Percentiles rank a stretch among this genome's conserved stretches.
Evolutionary conservation across 106 monocot species (phyloP).

Genomic region (Alisma plantagoaquatica): DNA sequence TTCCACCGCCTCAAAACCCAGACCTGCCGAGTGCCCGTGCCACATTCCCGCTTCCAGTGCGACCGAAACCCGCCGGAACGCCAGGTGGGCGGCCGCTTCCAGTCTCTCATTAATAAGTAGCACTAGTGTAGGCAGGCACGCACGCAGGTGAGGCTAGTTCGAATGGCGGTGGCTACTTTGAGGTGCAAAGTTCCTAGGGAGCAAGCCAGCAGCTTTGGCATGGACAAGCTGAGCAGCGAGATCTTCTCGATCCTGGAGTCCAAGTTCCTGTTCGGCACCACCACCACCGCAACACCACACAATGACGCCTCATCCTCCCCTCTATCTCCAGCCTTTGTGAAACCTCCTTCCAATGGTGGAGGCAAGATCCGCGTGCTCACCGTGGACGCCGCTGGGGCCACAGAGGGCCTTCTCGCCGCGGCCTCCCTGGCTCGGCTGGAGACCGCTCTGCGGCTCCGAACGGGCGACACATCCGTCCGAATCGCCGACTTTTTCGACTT

Average conservation of each 20-base stretch:
- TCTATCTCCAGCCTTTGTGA: neutral
- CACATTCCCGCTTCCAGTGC: too few species aligned
- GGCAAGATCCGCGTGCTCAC: conserved; percentile 68
- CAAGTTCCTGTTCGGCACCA: conserved; percentile 17
- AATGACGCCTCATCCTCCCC: neutral
- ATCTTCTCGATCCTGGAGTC: conserved; percentile 23
- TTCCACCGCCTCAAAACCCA: too few species aligned
- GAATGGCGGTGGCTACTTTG: too few species aligned
- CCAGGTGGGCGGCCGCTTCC: too few species aligned
- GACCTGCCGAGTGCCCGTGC: too few species aligned
- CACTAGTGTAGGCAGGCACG: too few species aligned
- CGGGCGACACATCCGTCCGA: conserved; percentile 26
- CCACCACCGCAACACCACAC: neutral
- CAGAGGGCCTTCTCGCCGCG: conserved; percentile 44
- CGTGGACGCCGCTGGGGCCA: conserved; percentile 42
- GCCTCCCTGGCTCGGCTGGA: conserved; percentile 47
- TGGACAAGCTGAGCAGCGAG: conserved; percentile 20
- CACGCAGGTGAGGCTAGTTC: too few species aligned
- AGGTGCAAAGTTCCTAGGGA: too few species aligned
- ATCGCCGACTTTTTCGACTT: conserved; percentile 78
- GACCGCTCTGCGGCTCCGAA: conserved; percentile 23
- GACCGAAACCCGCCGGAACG: too few species aligned
- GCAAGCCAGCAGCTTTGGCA: conserved; percentile 2
- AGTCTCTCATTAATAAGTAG: too few species aligned
- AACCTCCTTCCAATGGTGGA: too few species aligned